A percentile compares a stretch with the other conserved stretches of the same genome.
Conservation (phyloP, 192 early-diverging fungal species). For the Spizellomyces sp. region DNA sequence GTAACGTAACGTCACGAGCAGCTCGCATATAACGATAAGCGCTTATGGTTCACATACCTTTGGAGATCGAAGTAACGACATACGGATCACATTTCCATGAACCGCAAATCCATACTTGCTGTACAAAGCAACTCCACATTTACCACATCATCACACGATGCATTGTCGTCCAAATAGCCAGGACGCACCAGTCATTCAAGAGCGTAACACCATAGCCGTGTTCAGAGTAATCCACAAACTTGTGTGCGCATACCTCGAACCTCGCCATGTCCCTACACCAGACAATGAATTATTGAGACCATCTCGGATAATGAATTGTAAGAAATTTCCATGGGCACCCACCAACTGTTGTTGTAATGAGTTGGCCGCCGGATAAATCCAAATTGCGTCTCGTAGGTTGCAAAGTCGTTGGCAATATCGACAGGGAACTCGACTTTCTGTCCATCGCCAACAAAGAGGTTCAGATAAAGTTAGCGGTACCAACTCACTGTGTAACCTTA, state of each 20-base stretch:
- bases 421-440: slow-evolving; percentile 93
- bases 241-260: slow-evolving; percentile 97
- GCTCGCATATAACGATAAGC: neutral
- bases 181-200: slow-evolving; percentile 73
- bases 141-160: neutral
- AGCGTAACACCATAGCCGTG: slow-evolving; percentile 93
- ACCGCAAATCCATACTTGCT: slow-evolving; percentile 94
- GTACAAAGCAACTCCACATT: neutral
- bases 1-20: slow-evolving; percentile 49
- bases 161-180: neutral
- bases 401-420: slow-evolving; percentile 78
- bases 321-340: slow-evolving; percentile 36
- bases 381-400: slow-evolving; percentile 96
- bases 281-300: neutral
- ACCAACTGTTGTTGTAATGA: slow-evolving; percentile 94
- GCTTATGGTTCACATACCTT: slow-evolving; percentile 52
- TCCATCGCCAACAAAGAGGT: neutral
- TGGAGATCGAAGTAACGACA: slow-evolving; percentile 87
- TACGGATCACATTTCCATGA: slow-evolving; percentile 75
- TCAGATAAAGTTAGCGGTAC: neutral
- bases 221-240: slow-evolving; percentile 96
- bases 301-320: neutral
- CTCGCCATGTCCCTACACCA: slow-evolving; percentile 69
- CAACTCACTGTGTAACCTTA: slow-evolving; percentile 21
- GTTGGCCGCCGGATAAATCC: slow-evolving; percentile 91